Evolutionary conservation across 1,284 basidiomycete genomes (phyloP).

Genomic region (Amylostereum areolatum): DNA sequence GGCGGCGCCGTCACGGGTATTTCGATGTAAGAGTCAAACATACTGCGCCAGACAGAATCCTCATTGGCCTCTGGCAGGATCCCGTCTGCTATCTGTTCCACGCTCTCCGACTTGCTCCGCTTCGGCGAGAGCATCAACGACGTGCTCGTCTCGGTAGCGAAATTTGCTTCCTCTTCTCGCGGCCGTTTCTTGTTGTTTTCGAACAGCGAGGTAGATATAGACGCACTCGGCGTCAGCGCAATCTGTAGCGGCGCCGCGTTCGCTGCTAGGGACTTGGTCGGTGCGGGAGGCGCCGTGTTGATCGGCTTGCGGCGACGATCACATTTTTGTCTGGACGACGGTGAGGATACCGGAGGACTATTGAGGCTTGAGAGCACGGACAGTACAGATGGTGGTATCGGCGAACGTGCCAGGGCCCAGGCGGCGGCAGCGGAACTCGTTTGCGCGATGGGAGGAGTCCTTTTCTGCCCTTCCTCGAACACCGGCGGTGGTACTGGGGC

Average conservation of each 20-base stretch:
- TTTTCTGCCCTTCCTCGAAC: constrained; percentile 6
- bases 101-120: constrained; percentile 61
- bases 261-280: constrained; percentile 25
- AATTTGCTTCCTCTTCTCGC: constrained; percentile 53
- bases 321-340: constrained; percentile 37
- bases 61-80: constrained; percentile 65
- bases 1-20: too few species aligned
- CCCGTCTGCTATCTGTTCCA: constrained; percentile 47
- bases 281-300: constrained; percentile 18
- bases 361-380: constrained; percentile 46
- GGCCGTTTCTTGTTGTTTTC: constrained; percentile 43
- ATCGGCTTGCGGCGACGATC: constrained; percentile 26
- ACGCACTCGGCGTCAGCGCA: constrained; percentile 19
- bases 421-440: constrained; percentile 3
- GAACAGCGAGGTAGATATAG: constrained; percentile 27
- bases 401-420: constrained; percentile 22
- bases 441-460: constrained; percentile 8
- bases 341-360: constrained; percentile 43
- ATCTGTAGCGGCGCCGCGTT: constrained; percentile 19
- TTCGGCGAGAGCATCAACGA: constrained; percentile 63
- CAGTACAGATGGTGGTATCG: constrained; percentile 32
- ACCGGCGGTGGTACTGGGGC: not conserved
- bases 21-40: too few species aligned
- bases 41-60: too few species aligned
- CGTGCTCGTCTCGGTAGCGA: constrained; percentile 25